phyloP scores from a whole-genome alignment of 2,329 filamentous ascomycete species.

The Cercospora janseana region DNA sequence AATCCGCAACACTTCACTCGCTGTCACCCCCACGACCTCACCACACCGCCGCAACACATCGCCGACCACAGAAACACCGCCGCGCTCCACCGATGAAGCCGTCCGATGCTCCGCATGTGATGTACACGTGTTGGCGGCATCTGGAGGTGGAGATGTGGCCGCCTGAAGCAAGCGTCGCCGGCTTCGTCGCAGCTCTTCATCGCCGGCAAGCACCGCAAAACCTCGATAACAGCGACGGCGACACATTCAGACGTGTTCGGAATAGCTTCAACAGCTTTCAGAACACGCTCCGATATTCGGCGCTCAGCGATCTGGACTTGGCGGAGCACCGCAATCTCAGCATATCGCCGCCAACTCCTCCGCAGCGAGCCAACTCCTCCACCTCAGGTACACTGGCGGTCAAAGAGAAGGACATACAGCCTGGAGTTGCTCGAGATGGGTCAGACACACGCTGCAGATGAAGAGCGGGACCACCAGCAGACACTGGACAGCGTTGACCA shows the following conservation, averaged over 20 bases:
- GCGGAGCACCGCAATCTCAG: background rate
- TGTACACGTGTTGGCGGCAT: background rate
- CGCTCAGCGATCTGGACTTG: slow-evolving; percentile 1
- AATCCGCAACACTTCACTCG: slow-evolving; percentile 6
- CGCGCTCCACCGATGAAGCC: slow-evolving; percentile 2
- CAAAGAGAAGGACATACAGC: too few relatives aligned
- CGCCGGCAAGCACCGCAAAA: background rate
- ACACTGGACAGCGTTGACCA: too few relatives aligned
- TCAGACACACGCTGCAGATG: background rate
- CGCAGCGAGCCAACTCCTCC: background rate
- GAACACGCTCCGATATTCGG: background rate
- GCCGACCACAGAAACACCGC: background rate
- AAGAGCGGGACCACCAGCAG: background rate
- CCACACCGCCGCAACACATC: slow-evolving; percentile 1
- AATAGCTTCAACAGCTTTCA: background rate
- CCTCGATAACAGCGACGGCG: background rate
- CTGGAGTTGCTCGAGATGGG: background rate
- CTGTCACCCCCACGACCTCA: slow-evolving; percentile 10
- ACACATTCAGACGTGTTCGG: background rate
- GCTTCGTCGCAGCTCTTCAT: slow-evolving; percentile 8
- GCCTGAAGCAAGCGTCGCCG: slow-evolving; percentile 8
- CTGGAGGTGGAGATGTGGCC: slow-evolving; percentile 8
- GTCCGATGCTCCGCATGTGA: slow-evolving; percentile 7
- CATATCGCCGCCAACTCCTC: background rate
- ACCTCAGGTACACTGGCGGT: too few relatives aligned